Conservation (phyloP, 345 rosid species). For the Bruguiera sexangula region DNA sequence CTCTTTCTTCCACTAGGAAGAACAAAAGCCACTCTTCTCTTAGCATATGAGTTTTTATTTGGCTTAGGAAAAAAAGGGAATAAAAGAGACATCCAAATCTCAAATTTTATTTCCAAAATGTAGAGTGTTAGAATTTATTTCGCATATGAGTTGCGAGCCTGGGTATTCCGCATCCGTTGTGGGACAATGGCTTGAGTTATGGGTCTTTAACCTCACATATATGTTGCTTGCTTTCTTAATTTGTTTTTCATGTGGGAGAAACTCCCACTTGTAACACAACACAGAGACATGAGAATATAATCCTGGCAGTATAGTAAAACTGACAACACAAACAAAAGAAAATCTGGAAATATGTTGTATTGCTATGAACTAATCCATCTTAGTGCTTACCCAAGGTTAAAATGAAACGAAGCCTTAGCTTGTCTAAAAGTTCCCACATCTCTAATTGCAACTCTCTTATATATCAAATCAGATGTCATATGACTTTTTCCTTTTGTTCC, state of each 20-base stretch:
- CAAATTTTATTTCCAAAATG: not conserved
- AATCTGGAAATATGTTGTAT: not conserved
- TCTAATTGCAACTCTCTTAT: not conserved
- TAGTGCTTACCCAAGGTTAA: not conserved
- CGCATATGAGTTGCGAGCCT: no score
- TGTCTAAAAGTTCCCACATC: no score
- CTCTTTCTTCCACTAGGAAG: not conserved
- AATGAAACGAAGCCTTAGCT: no score
- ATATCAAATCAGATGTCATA: not conserved
- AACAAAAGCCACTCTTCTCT: not conserved
- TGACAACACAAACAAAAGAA: not conserved
- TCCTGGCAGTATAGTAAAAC: not conserved
- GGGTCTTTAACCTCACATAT: no score
- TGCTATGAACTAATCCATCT: not conserved
- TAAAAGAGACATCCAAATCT: not conserved
- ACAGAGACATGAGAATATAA: not conserved
- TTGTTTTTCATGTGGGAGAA: no score
- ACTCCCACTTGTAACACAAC: not conserved
- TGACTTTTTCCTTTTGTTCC: not conserved
- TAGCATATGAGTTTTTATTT: not conserved
- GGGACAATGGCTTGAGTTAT: no score
- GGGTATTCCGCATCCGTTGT: no score
- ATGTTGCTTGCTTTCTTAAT: no score
- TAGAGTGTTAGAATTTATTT: no score
- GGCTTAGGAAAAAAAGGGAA: not conserved